These are phyloP conservation scores for Ajuga reptans DNA, from an alignment of 305 asterid genomes.

Conservation along the genomic window DNA sequence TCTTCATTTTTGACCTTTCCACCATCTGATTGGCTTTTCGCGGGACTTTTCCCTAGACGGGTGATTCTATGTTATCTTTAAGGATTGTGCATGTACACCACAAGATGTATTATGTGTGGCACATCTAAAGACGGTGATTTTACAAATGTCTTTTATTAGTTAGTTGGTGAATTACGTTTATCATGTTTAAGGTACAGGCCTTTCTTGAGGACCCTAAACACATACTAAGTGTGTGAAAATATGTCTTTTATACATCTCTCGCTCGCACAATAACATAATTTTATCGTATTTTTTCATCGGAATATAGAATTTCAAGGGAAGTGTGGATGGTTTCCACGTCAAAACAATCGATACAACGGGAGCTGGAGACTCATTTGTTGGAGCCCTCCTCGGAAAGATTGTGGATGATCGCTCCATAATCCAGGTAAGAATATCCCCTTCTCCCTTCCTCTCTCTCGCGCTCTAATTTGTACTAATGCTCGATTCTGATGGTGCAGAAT, in stretches of 20 bases:
- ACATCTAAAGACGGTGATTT: too few species aligned
- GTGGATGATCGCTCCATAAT: slow-evolving; percentile 61
- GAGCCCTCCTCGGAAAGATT: slow-evolving; percentile 69
- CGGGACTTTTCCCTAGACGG: too few species aligned
- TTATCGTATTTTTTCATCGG: slow-evolving; percentile 9
- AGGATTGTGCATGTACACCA: not conserved
- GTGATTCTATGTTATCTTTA: too few species aligned
- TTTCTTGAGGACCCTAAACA: too few species aligned
- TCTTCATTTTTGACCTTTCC: slow-evolving; percentile 1
- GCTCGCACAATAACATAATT: not conserved
- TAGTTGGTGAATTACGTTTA: too few species aligned
- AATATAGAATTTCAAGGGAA: slow-evolving; percentile 50
- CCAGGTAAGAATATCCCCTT: slow-evolving; percentile 30
- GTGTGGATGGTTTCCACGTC: slow-evolving; percentile 51
- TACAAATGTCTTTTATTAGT: too few species aligned
- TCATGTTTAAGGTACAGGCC: too few species aligned
- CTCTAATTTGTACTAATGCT: too few species aligned
- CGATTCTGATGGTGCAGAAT: slow-evolving; percentile 28
- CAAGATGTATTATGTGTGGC: too few species aligned
- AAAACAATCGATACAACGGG: slow-evolving; percentile 87
- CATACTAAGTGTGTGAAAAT: not conserved
- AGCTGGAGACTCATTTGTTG: slow-evolving; percentile 90
- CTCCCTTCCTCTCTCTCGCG: too few species aligned
- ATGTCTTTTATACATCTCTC: not conserved
- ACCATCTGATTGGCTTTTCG: not conserved